Evolutionary conservation across 305 asterid genomes (phyloP), one percentile per base, ranked within the genome.

Genomic region (Salvia sclarea): DNA sequence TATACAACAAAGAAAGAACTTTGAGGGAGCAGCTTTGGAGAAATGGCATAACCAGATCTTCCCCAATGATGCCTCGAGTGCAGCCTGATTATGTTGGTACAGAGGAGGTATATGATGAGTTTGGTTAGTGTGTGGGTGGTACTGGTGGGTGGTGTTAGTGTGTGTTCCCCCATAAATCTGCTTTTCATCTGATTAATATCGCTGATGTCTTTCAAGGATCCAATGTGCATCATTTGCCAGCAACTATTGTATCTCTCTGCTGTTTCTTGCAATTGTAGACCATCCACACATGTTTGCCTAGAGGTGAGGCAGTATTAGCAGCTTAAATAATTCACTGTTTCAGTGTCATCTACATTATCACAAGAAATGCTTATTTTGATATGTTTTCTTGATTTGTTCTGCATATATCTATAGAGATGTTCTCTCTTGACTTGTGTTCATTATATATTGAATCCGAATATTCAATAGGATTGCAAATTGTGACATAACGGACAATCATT

Each of bases 11-110:
- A 71, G 98, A 93, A 73, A 91, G 79, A 79, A 61, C 77, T 63
- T 87, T 92, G 95, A 85, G 98, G 80, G 96, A 93, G 83, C 76
- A 59, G 66, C 86, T 93, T 38, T 88, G 98, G 97, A 85, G 62
- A 82, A 83, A 82, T 84, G 97, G 97, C 77, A 81, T 87, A 47
- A 76, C 79, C 61, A 75, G 80, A 74, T 87, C 96, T 81, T 83
- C 95, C 70, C 81, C 74, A 43, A 83, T 88, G 96, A 37, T 78
- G 35, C 87, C 92, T 72, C 84, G 95, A 30, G 76, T 65, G 76
- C 76, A 79, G 78, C 95, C 97, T 58, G 88, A 87, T 53, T 78
- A 73, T 80, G 91, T 87, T 75, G 94, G 96, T 68, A 79, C 80
- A 6, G 98, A 93, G 83, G 98, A 93, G 97, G 98, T 93, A 79